Evolutionary conservation across 73 alveolate genomes (phyloP).

Genomic region (Symbiodinium pilosum): DNA sequence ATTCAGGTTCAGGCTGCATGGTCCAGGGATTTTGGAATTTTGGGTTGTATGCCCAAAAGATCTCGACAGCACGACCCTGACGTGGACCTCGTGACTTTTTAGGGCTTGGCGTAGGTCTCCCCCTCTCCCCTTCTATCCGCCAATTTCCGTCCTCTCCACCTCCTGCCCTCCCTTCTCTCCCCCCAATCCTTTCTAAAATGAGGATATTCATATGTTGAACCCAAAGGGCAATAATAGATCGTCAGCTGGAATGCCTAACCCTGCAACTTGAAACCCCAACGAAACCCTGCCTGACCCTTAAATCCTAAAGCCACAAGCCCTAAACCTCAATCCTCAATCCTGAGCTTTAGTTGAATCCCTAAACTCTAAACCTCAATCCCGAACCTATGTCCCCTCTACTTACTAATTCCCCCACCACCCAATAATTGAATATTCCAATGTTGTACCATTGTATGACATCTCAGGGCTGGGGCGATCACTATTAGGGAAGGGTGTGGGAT

Average conservation of each 20-base stretch:
- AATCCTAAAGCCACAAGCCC: background rate
- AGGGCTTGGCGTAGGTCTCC: too few species aligned
- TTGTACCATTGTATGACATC: background rate
- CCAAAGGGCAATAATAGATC: background rate
- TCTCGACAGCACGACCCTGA: too few species aligned
- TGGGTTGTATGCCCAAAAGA: too few species aligned
- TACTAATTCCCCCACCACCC: background rate
- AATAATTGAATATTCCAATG: background rate
- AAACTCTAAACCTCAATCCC: background rate
- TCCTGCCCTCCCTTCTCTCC: background rate
- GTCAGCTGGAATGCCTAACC: background rate
- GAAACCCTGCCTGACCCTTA: too few species aligned
- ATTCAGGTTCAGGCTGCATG: too few species aligned
- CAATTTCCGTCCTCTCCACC: background rate
- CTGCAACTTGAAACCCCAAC: too few species aligned
- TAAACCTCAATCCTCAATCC: background rate
- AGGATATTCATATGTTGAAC: background rate
- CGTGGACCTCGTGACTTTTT: too few species aligned
- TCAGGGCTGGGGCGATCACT: too few species aligned
- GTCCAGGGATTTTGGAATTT: too few species aligned
- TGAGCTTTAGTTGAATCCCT: background rate
- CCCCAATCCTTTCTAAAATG: background rate
- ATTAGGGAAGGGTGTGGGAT: too few species aligned
- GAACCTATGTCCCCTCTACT: background rate
- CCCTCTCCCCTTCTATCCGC: too few species aligned